Percentiles rank a stretch among this genome's conserved stretches.
Conservation (phyloP, 176 grass and related monocot species). For the Eleusine coracana region DNA sequence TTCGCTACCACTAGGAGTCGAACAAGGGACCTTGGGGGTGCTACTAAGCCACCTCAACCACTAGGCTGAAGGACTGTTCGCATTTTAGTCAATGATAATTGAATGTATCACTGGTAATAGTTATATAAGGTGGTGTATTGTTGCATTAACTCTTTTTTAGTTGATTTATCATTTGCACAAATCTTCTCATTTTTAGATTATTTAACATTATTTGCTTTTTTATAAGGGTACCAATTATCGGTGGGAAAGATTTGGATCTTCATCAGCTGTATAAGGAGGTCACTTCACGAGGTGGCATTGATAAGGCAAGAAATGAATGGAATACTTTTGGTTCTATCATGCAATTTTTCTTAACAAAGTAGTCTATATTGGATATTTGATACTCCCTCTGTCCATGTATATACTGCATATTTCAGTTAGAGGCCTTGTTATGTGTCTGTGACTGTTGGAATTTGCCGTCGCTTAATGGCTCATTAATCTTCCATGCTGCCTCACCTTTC, state of each 20-base stretch:
- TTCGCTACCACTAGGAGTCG: too few species aligned
- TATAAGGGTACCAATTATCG: conserved; percentile 87
- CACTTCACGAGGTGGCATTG: conserved; percentile 89
- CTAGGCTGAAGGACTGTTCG: too few species aligned
- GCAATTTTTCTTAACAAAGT: conserved; percentile 29
- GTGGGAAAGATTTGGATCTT: conserved; percentile 94
- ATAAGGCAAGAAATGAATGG: conserved; percentile 63
- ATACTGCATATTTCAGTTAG: too few species aligned
- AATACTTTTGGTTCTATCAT: conserved; percentile 27
- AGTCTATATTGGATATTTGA: conserved; percentile 17
- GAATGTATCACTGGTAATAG: conserved; percentile 1
- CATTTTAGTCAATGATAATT: conserved; percentile 3
- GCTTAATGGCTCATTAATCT: too few species aligned
- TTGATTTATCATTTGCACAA: conserved; percentile 6
- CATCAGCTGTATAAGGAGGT: conserved; percentile 90
- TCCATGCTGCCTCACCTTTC: too few species aligned
- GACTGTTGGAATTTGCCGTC: too few species aligned
- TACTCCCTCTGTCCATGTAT: too few species aligned
- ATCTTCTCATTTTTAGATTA: conserved; percentile 5
- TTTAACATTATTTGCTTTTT: conserved; percentile 22
- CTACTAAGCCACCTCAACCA: too few species aligned
- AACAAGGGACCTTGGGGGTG: too few species aligned
- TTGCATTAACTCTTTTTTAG: conserved; percentile 23
- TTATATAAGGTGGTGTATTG: neutral
- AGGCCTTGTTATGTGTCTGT: too few species aligned